phyloP scores from a whole-genome alignment of 495 filamentous ascomycete species.

The Lophiotrema nucula region DNA sequence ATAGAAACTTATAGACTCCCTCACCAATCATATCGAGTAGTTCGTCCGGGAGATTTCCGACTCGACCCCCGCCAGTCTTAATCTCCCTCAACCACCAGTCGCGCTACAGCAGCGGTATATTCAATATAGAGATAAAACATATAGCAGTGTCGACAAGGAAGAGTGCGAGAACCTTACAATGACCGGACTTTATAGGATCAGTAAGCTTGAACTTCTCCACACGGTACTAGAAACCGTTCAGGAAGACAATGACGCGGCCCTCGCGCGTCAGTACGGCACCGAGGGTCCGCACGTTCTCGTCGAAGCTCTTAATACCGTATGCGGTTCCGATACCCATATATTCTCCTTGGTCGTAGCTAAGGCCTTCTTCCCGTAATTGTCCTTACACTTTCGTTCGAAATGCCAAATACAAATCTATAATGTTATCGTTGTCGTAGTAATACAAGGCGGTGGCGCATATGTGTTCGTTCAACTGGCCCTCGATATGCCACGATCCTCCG shows the following conservation, averaged over 20 bases:
- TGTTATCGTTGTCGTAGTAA: conserved; percentile 58
- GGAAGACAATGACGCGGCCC: conserved; percentile 33
- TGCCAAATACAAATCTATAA: conserved; percentile 33
- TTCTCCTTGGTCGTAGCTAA: background rate
- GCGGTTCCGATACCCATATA: background rate
- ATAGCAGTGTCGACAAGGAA: conserved; percentile 34
- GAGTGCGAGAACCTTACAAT: conserved; percentile 34
- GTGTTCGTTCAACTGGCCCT: conserved; percentile 34
- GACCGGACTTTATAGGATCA: conserved; percentile 33
- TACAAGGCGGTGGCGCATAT: conserved; percentile 36
- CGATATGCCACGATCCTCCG: conserved; percentile 46
- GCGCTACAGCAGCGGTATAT: conserved; percentile 22
- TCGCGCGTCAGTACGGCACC: conserved; percentile 9
- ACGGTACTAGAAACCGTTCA: conserved; percentile 33
- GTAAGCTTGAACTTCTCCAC: conserved; percentile 29
- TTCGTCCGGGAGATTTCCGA: background rate
- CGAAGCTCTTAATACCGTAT: background rate
- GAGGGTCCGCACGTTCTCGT: background rate
- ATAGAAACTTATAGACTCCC: background rate
- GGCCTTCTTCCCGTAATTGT: background rate
- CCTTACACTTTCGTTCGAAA: background rate
- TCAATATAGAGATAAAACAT: conserved; percentile 19
- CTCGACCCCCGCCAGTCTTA: background rate
- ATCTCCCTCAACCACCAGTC: conserved; percentile 27
- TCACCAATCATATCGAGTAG: conserved; percentile 3